Evolutionary conservation across 192 early-diverging fungal genomes (phyloP), one percentile per base, ranked within the genome.

Genomic region (Podila epigama): DNA sequence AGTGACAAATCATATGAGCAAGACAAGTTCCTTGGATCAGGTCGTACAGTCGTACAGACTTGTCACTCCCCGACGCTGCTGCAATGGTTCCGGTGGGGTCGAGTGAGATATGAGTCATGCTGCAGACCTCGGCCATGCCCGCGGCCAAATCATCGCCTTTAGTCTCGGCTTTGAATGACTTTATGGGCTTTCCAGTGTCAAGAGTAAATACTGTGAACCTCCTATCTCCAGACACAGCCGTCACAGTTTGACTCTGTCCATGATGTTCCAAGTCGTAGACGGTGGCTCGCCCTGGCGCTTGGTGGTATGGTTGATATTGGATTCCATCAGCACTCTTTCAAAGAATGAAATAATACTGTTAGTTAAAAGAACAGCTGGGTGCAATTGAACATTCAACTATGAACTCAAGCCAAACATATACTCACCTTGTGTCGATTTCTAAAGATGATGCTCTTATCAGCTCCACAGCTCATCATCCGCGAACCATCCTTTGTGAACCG

Each of bases 381-480:
- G n/a, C n/a, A n/a, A n/a, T n/a, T n/a, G n/a, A n/a, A n/a, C n/a
- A n/a, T n/a, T n/a, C n/a, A n/a, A n/a, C n/a, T n/a, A n/a, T n/a
- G n/a, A n/a, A n/a, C n/a, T 29, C 29, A 31, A 52, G 11, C 4
- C 3, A 31, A 31, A 52, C 10, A 8, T 2, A 34, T 5, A 36
- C 52, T 54, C 54, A 81, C 75, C 60, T 75, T 69, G 18, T 51
- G 60, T 25, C 53, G 59, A 51, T 66, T 71, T 32, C 93, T 84
- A 57, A 95, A 95, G 6, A 92, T 89, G 6, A 95, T 73, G 22
- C 91, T 90, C 79, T 95, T 95, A 65, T 95, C 94, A 10, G 92
- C 92, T 10, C 86, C 91, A 69, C 90, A 93, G 57, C 91, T 94
- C 41, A 95, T 83, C 32, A 95, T 79, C 28, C 82, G 86, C 22